These are phyloP conservation scores for Ophidiomyces ophidiicola DNA, from an alignment of 2,329 filamentous ascomycete species.

Conservation along the genomic window DNA sequence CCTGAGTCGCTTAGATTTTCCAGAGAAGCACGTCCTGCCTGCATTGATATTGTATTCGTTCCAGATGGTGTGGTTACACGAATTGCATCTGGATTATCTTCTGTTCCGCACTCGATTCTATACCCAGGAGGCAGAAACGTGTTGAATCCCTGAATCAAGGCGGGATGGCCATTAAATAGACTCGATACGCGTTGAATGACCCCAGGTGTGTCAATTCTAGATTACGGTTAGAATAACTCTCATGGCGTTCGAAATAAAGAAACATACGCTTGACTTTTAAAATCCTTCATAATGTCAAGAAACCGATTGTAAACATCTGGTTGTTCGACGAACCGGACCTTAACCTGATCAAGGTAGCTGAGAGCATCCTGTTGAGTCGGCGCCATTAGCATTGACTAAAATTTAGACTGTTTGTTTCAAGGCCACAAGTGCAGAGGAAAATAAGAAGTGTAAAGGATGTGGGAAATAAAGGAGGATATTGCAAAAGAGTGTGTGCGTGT, in stretches of 20 bases:
- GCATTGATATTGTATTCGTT: slow-evolving; percentile 87
- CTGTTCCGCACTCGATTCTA: slow-evolving; percentile 86
- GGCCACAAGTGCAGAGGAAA: slow-evolving; percentile 4
- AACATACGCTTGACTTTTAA: slow-evolving; percentile 87
- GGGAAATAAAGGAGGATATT: slow-evolving; percentile 3
- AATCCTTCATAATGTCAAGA: slow-evolving; percentile 98
- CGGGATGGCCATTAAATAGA: slow-evolving; percentile 89
- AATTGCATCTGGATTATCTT: slow-evolving; percentile 90
- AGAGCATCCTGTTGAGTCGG: slow-evolving; percentile 59
- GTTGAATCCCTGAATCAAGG: slow-evolving; percentile 93
- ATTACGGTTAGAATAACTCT: slow-evolving; percentile 16
- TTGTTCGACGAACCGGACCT: slow-evolving; percentile 93
- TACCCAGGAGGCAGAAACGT: slow-evolving; percentile 94
- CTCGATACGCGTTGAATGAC: slow-evolving; percentile 95
- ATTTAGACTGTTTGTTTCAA: slow-evolving; percentile 10
- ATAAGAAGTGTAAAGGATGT: background rate
- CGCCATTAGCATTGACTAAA: slow-evolving; percentile 16
- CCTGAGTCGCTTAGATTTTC: slow-evolving; percentile 23
- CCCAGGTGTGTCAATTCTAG: slow-evolving; percentile 82
- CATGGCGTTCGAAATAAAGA: slow-evolving; percentile 5
- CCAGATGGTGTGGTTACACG: slow-evolving; percentile 94
- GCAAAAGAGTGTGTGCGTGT: too few relatives aligned
- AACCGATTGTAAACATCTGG: slow-evolving; percentile 96
- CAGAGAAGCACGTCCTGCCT: slow-evolving; percentile 30
- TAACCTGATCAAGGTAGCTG: slow-evolving; percentile 95